These are phyloP conservation scores for Mortierella sp. DNA, from an alignment of 371 early-diverging fungal species.

Conservation along the genomic window DNA sequence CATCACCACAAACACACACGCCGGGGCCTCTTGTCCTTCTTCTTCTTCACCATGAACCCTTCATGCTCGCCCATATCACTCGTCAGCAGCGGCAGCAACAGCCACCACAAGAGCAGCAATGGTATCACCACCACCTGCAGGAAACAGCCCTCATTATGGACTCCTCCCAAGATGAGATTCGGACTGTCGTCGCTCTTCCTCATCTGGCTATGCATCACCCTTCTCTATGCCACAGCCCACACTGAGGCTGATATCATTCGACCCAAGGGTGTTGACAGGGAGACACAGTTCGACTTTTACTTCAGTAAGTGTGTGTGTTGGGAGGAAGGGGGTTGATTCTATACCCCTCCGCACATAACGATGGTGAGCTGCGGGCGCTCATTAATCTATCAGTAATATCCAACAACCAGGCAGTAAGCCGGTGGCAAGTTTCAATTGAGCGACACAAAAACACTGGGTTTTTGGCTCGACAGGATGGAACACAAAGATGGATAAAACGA, in stretches of 20 bases:
- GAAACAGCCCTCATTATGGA: neutral
- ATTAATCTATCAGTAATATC: neutral
- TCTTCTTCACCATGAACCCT: neutral
- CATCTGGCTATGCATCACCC: constrained; percentile 47
- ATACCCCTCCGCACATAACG: neutral
- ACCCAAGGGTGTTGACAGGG: constrained; percentile 23
- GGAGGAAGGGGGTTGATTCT: neutral
- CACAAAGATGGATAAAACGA: neutral
- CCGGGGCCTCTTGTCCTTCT: neutral
- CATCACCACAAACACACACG: neutral
- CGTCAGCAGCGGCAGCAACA: neutral
- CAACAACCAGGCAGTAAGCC: neutral
- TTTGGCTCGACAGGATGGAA: too few relatives aligned
- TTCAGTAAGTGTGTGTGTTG: constrained; percentile 27
- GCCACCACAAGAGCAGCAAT: neutral
- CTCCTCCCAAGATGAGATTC: constrained; percentile 6
- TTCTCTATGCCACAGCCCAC: constrained; percentile 27
- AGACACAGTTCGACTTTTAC: constrained; percentile 35
- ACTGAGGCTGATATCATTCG: constrained; percentile 31
- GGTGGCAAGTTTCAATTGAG: neutral
- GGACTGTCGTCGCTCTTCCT: constrained; percentile 39
- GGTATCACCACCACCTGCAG: neutral
- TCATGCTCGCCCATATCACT: neutral
- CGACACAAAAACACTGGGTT: neutral
- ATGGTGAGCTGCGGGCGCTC: neutral